Conservation (phyloP, 352 stramenopile species). For the Globisporangium echinulatum region DNA sequence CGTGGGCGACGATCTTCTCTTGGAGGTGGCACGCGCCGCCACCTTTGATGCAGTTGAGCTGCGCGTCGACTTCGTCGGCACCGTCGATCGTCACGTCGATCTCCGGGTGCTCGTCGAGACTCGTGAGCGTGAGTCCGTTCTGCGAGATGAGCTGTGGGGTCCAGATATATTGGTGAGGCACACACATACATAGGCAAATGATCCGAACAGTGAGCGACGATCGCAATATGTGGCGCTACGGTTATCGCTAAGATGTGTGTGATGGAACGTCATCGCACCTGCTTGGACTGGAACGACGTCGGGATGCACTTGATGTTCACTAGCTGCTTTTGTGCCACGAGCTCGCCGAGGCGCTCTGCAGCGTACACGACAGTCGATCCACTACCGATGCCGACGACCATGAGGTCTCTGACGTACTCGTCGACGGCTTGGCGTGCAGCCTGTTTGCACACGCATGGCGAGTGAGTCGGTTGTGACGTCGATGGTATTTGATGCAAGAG, state of each 20-base stretch:
- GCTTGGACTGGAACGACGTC: constrained; percentile 96
- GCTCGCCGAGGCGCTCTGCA: constrained; percentile 93
- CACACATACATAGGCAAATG: no score
- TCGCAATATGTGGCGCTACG: no score
- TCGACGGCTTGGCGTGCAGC: constrained; percentile 85
- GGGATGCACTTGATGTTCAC: constrained; percentile 96
- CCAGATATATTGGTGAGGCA: no score
- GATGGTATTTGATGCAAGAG: no score
- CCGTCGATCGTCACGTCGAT: constrained; percentile 99
- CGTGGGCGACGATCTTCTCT: constrained; percentile 92
- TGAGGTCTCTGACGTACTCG: constrained; percentile 91
- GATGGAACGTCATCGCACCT: constrained; percentile 22
- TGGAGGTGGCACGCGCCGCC: constrained; percentile 93
- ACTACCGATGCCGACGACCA: constrained; percentile 97
- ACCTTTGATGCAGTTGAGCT: constrained; percentile 98
- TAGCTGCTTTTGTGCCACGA: constrained; percentile 82
- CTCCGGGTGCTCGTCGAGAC: constrained; percentile 73
- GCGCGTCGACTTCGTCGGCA: constrained; percentile 95
- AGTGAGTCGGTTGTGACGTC: not conserved
- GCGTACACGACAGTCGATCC: constrained; percentile 98
- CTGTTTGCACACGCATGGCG: constrained; percentile 15
- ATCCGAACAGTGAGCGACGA: no score
- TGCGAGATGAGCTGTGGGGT: constrained; percentile 73
- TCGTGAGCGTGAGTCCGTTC: constrained; percentile 71
- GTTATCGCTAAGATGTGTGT: no score